phyloP scores from a whole-genome alignment of 257 asterid species.

The Ballota nigra region DNA sequence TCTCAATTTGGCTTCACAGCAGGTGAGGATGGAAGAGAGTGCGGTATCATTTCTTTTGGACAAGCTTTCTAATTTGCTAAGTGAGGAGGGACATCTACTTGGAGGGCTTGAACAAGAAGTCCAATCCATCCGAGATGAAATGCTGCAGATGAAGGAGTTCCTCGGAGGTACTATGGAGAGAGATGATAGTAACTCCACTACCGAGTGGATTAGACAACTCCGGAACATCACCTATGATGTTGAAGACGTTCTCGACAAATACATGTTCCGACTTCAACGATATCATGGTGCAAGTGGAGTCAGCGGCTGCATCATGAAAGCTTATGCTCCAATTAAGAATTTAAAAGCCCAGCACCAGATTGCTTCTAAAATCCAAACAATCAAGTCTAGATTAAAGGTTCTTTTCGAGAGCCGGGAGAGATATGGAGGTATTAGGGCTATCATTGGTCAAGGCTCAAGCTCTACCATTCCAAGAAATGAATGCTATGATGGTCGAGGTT shows the following conservation, averaged over 20 bases:
- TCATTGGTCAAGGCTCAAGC: too few relatives aligned
- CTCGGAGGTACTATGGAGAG: constrained; percentile 28
- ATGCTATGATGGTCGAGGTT: too few relatives aligned
- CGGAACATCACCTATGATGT: constrained; percentile 34
- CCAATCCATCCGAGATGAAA: constrained; percentile 23
- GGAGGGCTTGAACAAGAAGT: constrained; percentile 17
- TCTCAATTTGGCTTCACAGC: too few relatives aligned
- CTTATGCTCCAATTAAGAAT: too few relatives aligned
- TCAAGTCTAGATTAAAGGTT: constrained; percentile 10
- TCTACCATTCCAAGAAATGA: too few relatives aligned
- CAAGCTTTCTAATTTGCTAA: constrained; percentile 20
- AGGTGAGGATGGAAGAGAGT: constrained; percentile 22
- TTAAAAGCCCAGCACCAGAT: too few relatives aligned
- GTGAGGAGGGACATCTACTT: constrained; percentile 6
- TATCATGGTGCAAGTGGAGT: too few relatives aligned
- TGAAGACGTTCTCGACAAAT: constrained; percentile 36
- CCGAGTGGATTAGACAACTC: constrained; percentile 34
- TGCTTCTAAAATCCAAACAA: constrained; percentile 11
- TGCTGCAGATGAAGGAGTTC: constrained; percentile 29
- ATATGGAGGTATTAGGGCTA: not conserved
- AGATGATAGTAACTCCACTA: constrained; percentile 24
- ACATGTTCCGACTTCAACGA: constrained; percentile 14
- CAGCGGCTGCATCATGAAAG: too few relatives aligned
- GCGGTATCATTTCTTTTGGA: constrained; percentile 20
- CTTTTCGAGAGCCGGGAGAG: not conserved